Evolutionary conservation across 2,329 filamentous ascomycete species (phyloP).

Genomic region (Penicillium olsonii): DNA sequence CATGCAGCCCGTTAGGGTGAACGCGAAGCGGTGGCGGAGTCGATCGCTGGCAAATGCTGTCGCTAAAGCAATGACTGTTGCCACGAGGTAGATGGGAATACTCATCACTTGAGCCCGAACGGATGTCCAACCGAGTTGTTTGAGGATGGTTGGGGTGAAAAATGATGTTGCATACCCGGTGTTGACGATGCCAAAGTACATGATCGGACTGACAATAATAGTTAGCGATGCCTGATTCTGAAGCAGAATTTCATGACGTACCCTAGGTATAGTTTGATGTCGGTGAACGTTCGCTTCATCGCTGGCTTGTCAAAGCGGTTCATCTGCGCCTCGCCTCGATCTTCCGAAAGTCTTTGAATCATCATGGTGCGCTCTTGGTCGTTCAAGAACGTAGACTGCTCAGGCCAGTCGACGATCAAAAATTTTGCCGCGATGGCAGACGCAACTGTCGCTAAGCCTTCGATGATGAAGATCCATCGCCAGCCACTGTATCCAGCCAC

Average conservation of each 20-base stretch:
- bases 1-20: conserved; percentile 53
- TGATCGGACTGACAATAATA: conserved; percentile 47
- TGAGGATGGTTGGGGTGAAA: conserved; percentile 47
- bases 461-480: conserved; percentile 54
- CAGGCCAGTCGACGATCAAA: conserved; percentile 48
- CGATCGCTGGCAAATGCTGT: conserved; percentile 54
- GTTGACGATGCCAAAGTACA: conserved; percentile 63
- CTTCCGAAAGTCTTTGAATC: conserved; percentile 44
- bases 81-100: conserved; percentile 62
- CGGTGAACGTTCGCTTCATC: conserved; percentile 48
- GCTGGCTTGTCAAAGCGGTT: conserved; percentile 54
- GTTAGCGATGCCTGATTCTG: conserved; percentile 16
- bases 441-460: conserved; percentile 52
- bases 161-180: conserved; percentile 49
- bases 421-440: conserved; percentile 54
- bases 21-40: conserved; percentile 54
- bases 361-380: conserved; percentile 49
- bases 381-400: conserved; percentile 49
- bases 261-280: conserved; percentile 43
- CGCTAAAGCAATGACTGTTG: conserved; percentile 60
- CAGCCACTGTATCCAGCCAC: conserved; percentile 42
- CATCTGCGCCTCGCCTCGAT: conserved; percentile 52
- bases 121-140: conserved; percentile 57
- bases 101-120: conserved; percentile 53
- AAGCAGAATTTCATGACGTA: conserved; percentile 20